A percentile compares a stretch with the other conserved stretches of the same genome.
phyloP scores from a whole-genome alignment of 1,284 basidiomycete genomes.

The Naganishia liquefaciens region DNA sequence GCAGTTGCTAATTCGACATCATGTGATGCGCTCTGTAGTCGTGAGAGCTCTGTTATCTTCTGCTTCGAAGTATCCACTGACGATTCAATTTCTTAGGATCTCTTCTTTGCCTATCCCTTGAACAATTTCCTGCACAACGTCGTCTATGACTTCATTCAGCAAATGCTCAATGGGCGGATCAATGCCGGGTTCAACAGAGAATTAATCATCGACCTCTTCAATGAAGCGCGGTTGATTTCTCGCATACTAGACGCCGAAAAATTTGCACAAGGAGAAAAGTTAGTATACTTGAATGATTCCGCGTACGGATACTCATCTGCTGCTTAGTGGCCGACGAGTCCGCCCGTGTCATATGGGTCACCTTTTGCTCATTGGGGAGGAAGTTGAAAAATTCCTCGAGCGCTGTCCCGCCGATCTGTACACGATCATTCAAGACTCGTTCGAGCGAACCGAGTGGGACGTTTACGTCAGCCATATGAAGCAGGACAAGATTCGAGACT shows the following conservation, averaged over 20 bases:
- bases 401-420: conserved; percentile 81
- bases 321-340: conserved; percentile 51
- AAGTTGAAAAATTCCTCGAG: conserved; percentile 59
- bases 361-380: conserved; percentile 73
- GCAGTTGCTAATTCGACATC: conserved; percentile 68
- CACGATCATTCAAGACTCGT: conserved; percentile 63
- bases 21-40: conserved; percentile 71
- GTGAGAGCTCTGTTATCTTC: conserved; percentile 57
- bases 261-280: conserved; percentile 73
- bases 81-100: conserved; percentile 54
- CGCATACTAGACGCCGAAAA: conserved; percentile 81
- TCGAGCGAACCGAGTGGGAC: conserved; percentile 80
- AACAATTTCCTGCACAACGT: conserved; percentile 98
- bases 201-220: conserved; percentile 75
- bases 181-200: conserved; percentile 76
- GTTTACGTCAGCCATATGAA: conserved; percentile 77
- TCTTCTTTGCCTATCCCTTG: conserved; percentile 95
- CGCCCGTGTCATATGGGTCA: conserved; percentile 97
- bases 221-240: conserved; percentile 73
- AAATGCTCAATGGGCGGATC: conserved; percentile 84
- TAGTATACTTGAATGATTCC: conserved; percentile 38
- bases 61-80: background rate
- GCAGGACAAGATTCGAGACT: conserved; percentile 80
- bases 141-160: conserved; percentile 94
- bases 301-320: too few species aligned